Conservation (phyloP, 495 filamentous ascomycete genomes). For the Aspergillus haitiensis region DNA sequence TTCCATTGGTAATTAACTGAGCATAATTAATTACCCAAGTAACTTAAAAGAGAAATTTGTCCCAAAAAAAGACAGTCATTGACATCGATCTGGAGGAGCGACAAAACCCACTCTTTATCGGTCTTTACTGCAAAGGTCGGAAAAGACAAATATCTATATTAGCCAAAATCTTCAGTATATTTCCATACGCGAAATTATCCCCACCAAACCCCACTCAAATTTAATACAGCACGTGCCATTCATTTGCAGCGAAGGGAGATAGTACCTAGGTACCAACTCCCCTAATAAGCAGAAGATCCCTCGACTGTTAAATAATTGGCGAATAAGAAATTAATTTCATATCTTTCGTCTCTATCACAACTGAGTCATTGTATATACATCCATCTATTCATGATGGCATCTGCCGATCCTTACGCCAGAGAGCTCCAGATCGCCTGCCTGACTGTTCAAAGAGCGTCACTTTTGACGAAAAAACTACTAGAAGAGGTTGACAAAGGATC, state of each 20-base stretch:
- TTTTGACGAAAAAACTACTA: slow-evolving; percentile 53
- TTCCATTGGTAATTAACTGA: too few species aligned
- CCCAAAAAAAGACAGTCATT: not conserved
- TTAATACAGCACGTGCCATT: not conserved
- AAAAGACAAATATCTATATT: not conserved
- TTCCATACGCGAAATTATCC: not conserved
- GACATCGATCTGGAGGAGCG: not conserved
- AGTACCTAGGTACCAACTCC: too few species aligned
- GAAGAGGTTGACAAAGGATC: slow-evolving; percentile 46
- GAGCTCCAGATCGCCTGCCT: slow-evolving; percentile 53
- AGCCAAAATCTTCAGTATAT: not conserved
- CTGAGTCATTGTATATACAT: not conserved
- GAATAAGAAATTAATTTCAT: too few species aligned
- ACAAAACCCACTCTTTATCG: not conserved
- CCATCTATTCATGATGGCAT: slow-evolving; percentile 19
- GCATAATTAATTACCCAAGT: too few species aligned
- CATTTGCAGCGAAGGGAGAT: too few species aligned
- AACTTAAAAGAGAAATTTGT: not conserved
- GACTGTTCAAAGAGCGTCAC: slow-evolving; percentile 55
- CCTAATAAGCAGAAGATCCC: too few species aligned
- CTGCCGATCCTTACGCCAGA: slow-evolving; percentile 37
- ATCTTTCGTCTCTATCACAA: too few species aligned
- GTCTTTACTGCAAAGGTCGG: not conserved
- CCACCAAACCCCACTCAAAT: not conserved
- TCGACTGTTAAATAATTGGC: too few species aligned